Conservation (phyloP, 352 stramenopile genomes). For the Phytophthora macrochlamydospora region DNA sequence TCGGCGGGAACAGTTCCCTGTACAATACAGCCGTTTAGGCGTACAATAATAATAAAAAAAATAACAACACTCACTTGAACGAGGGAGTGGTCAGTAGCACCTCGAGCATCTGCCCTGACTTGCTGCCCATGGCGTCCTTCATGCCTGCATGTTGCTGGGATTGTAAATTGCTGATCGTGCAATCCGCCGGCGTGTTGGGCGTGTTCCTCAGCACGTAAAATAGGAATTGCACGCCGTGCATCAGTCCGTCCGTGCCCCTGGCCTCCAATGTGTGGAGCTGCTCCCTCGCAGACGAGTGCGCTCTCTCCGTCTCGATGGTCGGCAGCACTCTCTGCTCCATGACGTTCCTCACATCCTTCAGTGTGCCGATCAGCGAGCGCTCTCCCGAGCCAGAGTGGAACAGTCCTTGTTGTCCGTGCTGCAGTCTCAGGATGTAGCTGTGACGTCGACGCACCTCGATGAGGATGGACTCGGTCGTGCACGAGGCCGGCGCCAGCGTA, state of each 20-base stretch:
- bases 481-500: slow-evolving; percentile 71
- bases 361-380: slow-evolving; percentile 73
- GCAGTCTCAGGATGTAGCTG: slow-evolving; percentile 75
- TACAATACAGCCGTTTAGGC: neutral
- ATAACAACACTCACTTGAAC: slow-evolving; percentile 62
- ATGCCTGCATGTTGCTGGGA: slow-evolving; percentile 83
- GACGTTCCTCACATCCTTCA: slow-evolving; percentile 84
- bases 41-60: neutral
- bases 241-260: slow-evolving; percentile 76
- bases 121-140: slow-evolving; percentile 87
- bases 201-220: slow-evolving; percentile 89
- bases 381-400: slow-evolving; percentile 82
- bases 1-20: slow-evolving; percentile 57
- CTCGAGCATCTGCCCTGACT: slow-evolving; percentile 86
- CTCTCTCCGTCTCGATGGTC: slow-evolving; percentile 81
- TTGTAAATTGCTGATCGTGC: slow-evolving; percentile 85
- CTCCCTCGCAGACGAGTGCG: slow-evolving; percentile 81
- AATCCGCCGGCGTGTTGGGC: slow-evolving; percentile 81
- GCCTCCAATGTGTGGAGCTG: slow-evolving; percentile 83
- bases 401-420: slow-evolving; percentile 82
- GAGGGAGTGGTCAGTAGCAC: slow-evolving; percentile 80
- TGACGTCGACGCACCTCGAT: slow-evolving; percentile 78
- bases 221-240: slow-evolving; percentile 88
- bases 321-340: slow-evolving; percentile 79
- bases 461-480: slow-evolving; percentile 78